These are phyloP conservation scores for Ophiostoma triangulosporum DNA, from an alignment of 2,329 filamentous ascomycete genomes.

Conservation along the genomic window DNA sequence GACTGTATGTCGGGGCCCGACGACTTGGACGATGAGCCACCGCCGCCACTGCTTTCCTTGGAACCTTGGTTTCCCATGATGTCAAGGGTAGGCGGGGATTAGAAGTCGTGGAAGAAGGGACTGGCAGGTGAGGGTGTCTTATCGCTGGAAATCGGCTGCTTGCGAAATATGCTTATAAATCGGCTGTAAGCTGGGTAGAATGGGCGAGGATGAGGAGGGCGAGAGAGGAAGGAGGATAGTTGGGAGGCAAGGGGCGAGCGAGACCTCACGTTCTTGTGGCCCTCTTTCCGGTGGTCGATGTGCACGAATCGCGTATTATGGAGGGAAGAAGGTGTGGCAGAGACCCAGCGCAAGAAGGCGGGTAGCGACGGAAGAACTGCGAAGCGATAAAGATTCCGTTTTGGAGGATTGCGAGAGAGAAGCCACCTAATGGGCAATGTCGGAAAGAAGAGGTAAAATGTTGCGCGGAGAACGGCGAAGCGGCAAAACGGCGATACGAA, in stretches of 20 bases:
- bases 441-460: background rate
- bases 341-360: conserved; percentile 31
- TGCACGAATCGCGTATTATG: conserved; percentile 24
- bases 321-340: conserved; percentile 40
- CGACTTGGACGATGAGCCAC: conserved; percentile 36
- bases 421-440: conserved; percentile 7
- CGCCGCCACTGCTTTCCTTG: conserved; percentile 34
- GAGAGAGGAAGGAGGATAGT: background rate
- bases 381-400: conserved; percentile 37
- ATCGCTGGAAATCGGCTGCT: background rate
- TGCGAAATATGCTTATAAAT: background rate
- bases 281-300: conserved; percentile 8
- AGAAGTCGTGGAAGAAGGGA: background rate
- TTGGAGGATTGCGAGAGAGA: conserved; percentile 25
- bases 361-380: conserved; percentile 30
- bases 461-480: background rate
- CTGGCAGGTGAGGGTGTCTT: background rate
- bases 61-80: conserved; percentile 67
- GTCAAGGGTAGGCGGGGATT: conserved; percentile 11
- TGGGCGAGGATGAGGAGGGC: background rate
- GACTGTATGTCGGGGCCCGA: conserved; percentile 53
- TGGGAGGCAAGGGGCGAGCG: conserved; percentile 4
- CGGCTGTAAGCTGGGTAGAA: background rate
- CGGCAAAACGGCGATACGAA: background rate
- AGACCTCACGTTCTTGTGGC: conserved; percentile 5